Evolutionary conservation across 495 filamentous ascomycete species (phyloP).

Genomic region (Lasiosphaeria ovina): DNA sequence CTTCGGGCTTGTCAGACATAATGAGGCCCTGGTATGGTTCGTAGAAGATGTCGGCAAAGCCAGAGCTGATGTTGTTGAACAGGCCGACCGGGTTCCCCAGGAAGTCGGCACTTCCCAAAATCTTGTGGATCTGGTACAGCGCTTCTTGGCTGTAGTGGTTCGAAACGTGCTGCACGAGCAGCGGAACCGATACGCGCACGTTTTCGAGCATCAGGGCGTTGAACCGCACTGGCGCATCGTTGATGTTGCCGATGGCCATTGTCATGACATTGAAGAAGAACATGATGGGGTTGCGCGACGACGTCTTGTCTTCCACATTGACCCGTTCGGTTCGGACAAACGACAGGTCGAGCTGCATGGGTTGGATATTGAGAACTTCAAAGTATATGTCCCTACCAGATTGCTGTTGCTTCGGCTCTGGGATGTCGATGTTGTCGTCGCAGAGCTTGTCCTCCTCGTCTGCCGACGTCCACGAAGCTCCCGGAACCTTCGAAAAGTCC

Average conservation of each 20-base stretch:
- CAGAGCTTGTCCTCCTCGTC: constrained; percentile 79
- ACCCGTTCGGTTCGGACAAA: constrained; percentile 96
- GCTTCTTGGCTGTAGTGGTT: constrained; percentile 95
- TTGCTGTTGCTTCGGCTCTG: constrained; percentile 82
- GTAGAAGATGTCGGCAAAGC: constrained; percentile 96
- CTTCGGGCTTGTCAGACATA: constrained; percentile 91
- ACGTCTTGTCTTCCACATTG: constrained; percentile 90
- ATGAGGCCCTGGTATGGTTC: constrained; percentile 97
- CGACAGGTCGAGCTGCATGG: constrained; percentile 95
- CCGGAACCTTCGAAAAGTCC: constrained; percentile 92
- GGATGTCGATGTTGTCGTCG: constrained; percentile 85
- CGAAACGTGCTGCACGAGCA: constrained; percentile 78
- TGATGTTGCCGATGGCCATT: constrained; percentile 98
- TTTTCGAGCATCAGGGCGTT: constrained; percentile 96
- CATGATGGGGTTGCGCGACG: constrained; percentile 90
- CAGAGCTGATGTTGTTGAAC: constrained; percentile 97
- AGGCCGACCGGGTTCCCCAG: constrained; percentile 96
- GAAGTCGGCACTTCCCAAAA: constrained; percentile 95
- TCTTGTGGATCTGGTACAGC: constrained; percentile 92
- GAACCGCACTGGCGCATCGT: constrained; percentile 89
- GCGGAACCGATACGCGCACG: constrained; percentile 81
- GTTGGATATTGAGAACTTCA: constrained; percentile 92
- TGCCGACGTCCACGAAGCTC: constrained; percentile 84
- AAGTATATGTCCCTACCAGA: constrained; percentile 93
- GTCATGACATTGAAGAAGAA: constrained; percentile 98